Evolutionary conservation across 352 stramenopile genomes (phyloP), one percentile per base, ranked within the genome.

Genomic region (Globisporangium spinosum): DNA sequence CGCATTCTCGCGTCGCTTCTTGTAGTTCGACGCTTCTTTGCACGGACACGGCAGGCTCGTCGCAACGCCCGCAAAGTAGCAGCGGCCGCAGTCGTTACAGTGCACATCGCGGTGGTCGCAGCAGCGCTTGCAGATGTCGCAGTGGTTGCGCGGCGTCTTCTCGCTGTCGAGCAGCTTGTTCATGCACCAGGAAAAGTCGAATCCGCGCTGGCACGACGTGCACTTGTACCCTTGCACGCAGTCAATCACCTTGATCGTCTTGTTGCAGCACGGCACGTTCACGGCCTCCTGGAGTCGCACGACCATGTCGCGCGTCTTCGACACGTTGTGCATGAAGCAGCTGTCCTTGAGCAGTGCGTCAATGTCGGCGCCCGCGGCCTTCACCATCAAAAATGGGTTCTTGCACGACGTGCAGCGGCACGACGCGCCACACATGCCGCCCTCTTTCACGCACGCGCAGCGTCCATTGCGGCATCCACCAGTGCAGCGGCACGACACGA

Each of bases 251-350:
- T 87, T 84, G 73, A 93, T 80, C 7, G 64, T 71, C 22, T 73
- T 47, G 23, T 73, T 58, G 68, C 83, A 91, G 64, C 87, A 94
- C 57, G 87, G 82, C 56, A 93, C 82, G 7, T 66, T 56, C 54
- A 94, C 81, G 17, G 70, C 63, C 64, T 94, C 87, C 60, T 93
- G 80, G 53, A 94, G 75, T 17, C 86, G 80, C 64, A 74, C 67
- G 56, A 90, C 82, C 87, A 94, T 94, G 78, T 93, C 84, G 61
- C 87, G 80, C 38, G 83, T 93, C 78, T 93, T 93, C 60, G 80
- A 89, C 57, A 93, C 80, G 62, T 94, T 94, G 75, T 94, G 87
- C 87, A 94, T 94, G 69, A 94, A 94, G 70, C 87, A 94, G 65
- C 78, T 76, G 68, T 94, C 87, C 62, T 90, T 69, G 0, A 91